phyloP scores from a whole-genome alignment of 2,329 filamentous ascomycete genomes.

The Thelonectria olida region DNA sequence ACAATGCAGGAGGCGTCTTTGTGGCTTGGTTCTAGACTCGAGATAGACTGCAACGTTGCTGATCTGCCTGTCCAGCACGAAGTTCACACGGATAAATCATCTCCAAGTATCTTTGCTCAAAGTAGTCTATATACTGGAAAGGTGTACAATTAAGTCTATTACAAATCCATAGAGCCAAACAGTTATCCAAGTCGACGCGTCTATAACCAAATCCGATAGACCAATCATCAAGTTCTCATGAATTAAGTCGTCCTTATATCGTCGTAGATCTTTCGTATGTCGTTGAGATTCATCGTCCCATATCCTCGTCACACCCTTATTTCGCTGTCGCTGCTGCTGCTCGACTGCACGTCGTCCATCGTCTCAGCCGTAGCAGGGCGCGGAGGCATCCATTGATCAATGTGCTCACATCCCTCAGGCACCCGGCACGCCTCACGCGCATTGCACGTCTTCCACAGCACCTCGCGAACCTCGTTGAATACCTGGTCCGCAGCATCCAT shows the following conservation, averaged over 20 bases:
- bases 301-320: constrained; percentile 5
- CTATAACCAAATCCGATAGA: neutral
- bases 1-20: too few species aligned
- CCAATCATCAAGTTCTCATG: neutral
- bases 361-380: constrained; percentile 5
- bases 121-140: too few species aligned
- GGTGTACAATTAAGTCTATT: too few species aligned
- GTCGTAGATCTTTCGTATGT: constrained; percentile 5
- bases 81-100: too few species aligned
- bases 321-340: constrained; percentile 32
- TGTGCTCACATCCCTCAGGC: constrained; percentile 70
- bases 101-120: too few species aligned
- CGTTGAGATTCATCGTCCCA: constrained; percentile 17
- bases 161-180: too few species aligned
- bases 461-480: constrained; percentile 80
- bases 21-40: too few species aligned
- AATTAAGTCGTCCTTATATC: neutral
- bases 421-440: constrained; percentile 65
- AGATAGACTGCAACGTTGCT: too few species aligned
- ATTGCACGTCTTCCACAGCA: constrained; percentile 82
- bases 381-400: constrained; percentile 49
- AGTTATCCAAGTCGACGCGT: too few species aligned
- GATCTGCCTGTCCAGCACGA: too few species aligned
- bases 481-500: constrained; percentile 88
- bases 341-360: constrained; percentile 34